These are phyloP conservation scores for Cutaneotrichosporon cavernicola DNA, from an alignment of 1,284 basidiomycete species.

Conservation along the genomic window DNA sequence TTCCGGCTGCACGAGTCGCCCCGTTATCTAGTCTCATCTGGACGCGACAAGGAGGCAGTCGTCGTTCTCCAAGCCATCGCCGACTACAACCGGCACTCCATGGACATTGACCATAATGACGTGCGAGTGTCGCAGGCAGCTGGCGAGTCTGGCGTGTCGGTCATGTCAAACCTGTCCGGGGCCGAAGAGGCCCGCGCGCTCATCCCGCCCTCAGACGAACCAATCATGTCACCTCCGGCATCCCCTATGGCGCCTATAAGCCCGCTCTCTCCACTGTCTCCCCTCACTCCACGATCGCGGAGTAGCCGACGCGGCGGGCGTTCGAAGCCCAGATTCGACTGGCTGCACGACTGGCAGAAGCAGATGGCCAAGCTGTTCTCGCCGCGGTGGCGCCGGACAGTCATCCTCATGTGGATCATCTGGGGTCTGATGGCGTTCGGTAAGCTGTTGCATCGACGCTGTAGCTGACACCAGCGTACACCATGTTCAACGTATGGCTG, in stretches of 20 bases:
- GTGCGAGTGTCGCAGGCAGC: conserved; percentile 52
- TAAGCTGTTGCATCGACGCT: conserved; percentile 51
- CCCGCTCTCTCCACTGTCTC: conserved; percentile 4
- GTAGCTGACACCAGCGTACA: conserved; percentile 62
- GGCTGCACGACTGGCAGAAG: conserved; percentile 60
- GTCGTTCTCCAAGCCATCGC: conserved; percentile 78
- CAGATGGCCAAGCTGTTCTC: conserved; percentile 73
- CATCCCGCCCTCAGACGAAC: conserved; percentile 12
- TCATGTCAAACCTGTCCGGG: neutral
- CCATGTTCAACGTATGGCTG: conserved; percentile 95
- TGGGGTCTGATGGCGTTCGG: conserved; percentile 81
- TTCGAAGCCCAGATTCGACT: conserved; percentile 5
- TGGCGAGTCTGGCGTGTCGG: conserved; percentile 5
- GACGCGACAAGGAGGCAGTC: conserved; percentile 75
- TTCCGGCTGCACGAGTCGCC: conserved; percentile 93
- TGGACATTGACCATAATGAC: conserved; percentile 67
- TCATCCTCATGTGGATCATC: conserved; percentile 75
- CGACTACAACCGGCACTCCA: conserved; percentile 70
- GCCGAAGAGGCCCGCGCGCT: conserved; percentile 15
- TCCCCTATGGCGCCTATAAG: conserved; percentile 17
- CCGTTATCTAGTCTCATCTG: conserved; percentile 80
- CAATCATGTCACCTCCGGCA: conserved; percentile 9
- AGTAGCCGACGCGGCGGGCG: conserved; percentile 1
- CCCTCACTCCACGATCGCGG: neutral
- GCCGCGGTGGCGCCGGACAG: conserved; percentile 78